Evolutionary conservation across 257 asterid genomes (phyloP), one percentile per base, ranked within the genome.

Genomic region (Euphrasia confusa): DNA sequence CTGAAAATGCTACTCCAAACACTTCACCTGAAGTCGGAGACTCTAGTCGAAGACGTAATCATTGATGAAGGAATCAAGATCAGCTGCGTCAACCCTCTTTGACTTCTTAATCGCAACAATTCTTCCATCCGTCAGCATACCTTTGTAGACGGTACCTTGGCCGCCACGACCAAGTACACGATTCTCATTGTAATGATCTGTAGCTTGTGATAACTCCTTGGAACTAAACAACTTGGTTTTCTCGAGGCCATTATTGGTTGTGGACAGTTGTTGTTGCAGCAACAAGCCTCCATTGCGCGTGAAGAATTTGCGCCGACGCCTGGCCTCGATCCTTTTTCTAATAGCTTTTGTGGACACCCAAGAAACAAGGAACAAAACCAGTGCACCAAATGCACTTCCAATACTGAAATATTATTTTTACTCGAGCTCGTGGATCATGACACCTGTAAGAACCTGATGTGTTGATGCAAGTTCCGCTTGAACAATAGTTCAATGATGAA

Each of bases 111-210:
- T 72, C 0, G 79, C 84, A 28, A 75, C 77, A 4, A 79, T 70
- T 55, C 37, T 69, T 11, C 75, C 84, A 56, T 79, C 75, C 7
- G 14, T 47, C 30, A 72, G 8, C 83, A 78, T 78, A 39, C 83
- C 80, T 54, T 75, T 78, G 62, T 78, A 75, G 60, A 75, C 84
- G 0, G 79, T 75, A 30, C 84, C 81, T 50, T 79, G 81, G 54
- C 84, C 81, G 4, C 81, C 84, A 0, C 63, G 79, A 10, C 82
- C 84, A 14, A 79, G 69, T 35, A 79, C 17, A 3, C 80, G 69
- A 35, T 75, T 72, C 49, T 67, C 74, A 15, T 53, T 72, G 11
- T 65, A 77, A 14, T 35, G 65, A 66, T 78, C 75, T 2, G 83
- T 78, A 17, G 83, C 78, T 30, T 15, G 50, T 14, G 61, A 40